Evolutionary conservation across 768 basidiomycete species (phyloP), one percentile per base, ranked within the genome.

Genomic region (Boletus rex-veris): DNA sequence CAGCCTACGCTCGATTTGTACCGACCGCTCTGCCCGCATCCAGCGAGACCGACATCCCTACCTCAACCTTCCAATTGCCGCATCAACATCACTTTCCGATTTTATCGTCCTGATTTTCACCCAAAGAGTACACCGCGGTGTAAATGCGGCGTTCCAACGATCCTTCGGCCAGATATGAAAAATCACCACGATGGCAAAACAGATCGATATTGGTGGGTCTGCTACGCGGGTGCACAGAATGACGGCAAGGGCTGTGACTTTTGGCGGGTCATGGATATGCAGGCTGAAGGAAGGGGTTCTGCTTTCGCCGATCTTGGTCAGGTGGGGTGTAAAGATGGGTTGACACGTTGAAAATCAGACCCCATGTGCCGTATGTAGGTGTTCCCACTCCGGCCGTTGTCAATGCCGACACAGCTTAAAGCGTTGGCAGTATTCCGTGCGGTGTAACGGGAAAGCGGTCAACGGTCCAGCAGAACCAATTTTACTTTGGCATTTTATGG

Each of bases 11-110:
- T 92, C 38, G 90, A 92, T 62, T 60, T 86, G n/a, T 91, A 82
- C 65, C 80, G 78, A 31, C 89, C 90, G 5, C 64, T 77, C 2
- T 77, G 70, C 57, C 80, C 84, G 33, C 69, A 71, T 49, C 62
- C 62, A 12, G 60, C 54, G 30, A 53, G 36, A 38, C 55, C 55
- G 19, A 52, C 42, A 9, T 58, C 55, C 15, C 62, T 58, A 43
- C 61, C 60, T 2, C 77, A 81, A 45, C 73, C 81, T 2, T 84
- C 80, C 8, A 90, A 82, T 57, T 83, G 78, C 58, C 81, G 89
- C 24, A 90, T 92, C 62, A 92, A 92, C 60, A 85, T 92, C 52
- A 92, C 90, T 1, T 92, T 92, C 65, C 79, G 91, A 15, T 92
- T 92, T 64, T 92, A 86, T 59, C 80, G 91, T 50, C 91, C 91